phyloP scores from a whole-genome alignment of 2,329 filamentous ascomycete species.

The Colletotrichum sp. region DNA sequence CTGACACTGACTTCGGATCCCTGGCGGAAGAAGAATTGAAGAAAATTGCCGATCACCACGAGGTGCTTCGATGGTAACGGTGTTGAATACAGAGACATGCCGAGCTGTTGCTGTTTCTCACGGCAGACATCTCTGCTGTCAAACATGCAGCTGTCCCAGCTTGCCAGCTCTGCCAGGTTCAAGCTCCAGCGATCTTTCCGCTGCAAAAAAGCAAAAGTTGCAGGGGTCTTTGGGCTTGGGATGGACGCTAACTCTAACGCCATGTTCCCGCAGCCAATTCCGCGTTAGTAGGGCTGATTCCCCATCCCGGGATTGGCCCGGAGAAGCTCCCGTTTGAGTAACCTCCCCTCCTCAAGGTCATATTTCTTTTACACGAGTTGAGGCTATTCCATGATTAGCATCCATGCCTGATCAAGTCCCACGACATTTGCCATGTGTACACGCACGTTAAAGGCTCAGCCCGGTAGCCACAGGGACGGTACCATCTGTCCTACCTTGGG shows the following conservation, averaged over 20 bases:
- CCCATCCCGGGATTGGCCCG: not conserved
- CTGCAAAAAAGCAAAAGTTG: not conserved
- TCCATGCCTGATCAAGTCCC: not conserved
- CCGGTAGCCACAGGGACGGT: not conserved
- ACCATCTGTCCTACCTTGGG: not conserved
- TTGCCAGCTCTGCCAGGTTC: not conserved
- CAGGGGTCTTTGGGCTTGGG: not conserved
- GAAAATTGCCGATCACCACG: not conserved
- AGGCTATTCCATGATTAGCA: not conserved
- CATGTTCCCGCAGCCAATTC: not conserved
- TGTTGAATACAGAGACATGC: not conserved
- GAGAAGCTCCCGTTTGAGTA: not conserved
- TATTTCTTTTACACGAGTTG: not conserved
- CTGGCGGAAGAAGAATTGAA: not conserved
- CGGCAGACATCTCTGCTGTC: not conserved
- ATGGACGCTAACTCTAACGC: not conserved
- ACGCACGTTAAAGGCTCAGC: not conserved
- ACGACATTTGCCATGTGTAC: not conserved
- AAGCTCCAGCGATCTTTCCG: not conserved
- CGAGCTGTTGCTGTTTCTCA: not conserved
- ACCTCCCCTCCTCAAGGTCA: not conserved
- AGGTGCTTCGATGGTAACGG: not conserved
- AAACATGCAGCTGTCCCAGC: not conserved
- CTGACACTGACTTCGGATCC: not conserved
- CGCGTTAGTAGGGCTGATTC: constrained; percentile 7